phyloP scores from a whole-genome alignment of 2,329 filamentous ascomycete species.

The Colletotrichum echinochloae region DNA sequence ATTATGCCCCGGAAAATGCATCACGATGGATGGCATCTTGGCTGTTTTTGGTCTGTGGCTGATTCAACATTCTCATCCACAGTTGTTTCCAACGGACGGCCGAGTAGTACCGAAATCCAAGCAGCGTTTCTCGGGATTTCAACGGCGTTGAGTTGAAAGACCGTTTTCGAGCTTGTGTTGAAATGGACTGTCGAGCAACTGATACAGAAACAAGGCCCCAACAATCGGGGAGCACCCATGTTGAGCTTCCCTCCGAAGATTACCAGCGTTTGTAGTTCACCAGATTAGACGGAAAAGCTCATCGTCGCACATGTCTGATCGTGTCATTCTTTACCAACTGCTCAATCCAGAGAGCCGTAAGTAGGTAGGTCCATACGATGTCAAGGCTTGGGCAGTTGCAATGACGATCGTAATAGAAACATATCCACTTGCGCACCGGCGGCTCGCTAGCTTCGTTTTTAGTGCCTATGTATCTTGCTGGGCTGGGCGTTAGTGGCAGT shows the following conservation, averaged over 20 bases:
- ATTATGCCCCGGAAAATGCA: no score
- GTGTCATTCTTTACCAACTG: not conserved
- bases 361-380: not conserved
- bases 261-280: not conserved
- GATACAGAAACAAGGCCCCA: not conserved
- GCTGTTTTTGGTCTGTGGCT: not conserved
- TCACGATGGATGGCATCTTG: not conserved
- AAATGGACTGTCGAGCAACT: slow-evolving; percentile 4
- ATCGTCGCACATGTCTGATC: not conserved
- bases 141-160: not conserved
- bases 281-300: slow-evolving; percentile 4
- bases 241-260: not conserved
- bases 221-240: not conserved
- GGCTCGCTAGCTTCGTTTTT: slow-evolving; percentile 5
- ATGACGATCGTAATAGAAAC: not conserved
- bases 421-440: not conserved
- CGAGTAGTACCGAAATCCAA: not conserved
- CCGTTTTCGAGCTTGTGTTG: not conserved
- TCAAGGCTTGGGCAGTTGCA: not conserved
- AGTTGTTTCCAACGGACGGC: not conserved
- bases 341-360: not conserved
- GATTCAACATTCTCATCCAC: not conserved
- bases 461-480: slow-evolving; percentile 7
- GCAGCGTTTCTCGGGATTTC: not conserved
- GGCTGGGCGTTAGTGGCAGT: not conserved